These are phyloP conservation scores for Dovyalis caffra DNA, from an alignment of 345 rosid species.

Conservation along the genomic window DNA sequence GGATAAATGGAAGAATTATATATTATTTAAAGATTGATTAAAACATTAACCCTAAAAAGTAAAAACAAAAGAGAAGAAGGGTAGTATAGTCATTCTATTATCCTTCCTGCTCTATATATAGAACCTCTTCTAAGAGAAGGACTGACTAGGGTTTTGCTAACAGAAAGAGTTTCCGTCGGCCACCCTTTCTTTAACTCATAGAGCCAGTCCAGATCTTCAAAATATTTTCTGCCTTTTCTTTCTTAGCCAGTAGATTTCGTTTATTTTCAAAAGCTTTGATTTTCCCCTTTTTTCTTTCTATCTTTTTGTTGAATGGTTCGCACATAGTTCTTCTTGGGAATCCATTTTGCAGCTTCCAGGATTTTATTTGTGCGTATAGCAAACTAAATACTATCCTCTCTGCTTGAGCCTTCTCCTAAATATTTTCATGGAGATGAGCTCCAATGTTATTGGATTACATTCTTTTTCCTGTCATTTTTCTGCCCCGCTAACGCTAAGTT, in stretches of 20 bases:
- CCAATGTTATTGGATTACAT: conserved; percentile 53
- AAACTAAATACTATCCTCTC: conserved; percentile 3
- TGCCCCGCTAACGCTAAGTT: no score
- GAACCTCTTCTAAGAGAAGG: not conserved
- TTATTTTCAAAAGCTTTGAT: not conserved
- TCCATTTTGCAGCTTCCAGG: conserved; percentile 8
- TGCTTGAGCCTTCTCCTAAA: conserved; percentile 16
- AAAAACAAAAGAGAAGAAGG: not conserved
- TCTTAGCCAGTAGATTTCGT: not conserved
- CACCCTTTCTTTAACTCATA: not conserved
- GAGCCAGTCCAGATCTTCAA: not conserved
- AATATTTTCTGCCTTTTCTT: not conserved
- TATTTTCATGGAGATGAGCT: conserved; percentile 36
- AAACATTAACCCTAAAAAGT: no score
- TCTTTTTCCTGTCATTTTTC: not conserved
- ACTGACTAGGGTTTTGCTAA: not conserved
- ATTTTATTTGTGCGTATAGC: conserved; percentile 26
- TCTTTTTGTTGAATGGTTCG: not conserved
- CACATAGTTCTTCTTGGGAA: conserved; percentile 21
- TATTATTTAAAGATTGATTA: no score
- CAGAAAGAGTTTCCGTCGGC: not conserved
- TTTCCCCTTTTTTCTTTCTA: no score
- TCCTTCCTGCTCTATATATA: not conserved
- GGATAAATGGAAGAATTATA: no score
- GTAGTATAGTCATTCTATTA: not conserved